Evolutionary conservation across 2,329 filamentous ascomycete species (phyloP), one percentile per base, ranked within the genome.

Genomic region (Didymella arachidicola): DNA sequence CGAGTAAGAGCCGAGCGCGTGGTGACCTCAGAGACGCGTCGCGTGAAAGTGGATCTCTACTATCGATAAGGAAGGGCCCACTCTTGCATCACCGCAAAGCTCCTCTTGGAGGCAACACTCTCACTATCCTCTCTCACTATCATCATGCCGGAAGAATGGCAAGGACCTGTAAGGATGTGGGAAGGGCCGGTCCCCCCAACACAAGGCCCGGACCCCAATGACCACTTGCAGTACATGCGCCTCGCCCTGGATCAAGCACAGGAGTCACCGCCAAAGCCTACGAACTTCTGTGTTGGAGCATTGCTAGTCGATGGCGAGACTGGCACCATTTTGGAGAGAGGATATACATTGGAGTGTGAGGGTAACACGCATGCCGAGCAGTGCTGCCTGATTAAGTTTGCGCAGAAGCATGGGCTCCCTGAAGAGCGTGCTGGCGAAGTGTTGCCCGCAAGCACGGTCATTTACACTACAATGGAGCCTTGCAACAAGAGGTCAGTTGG

Each of bases 361-460:
- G 95, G 94, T 41, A 99, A 99, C 79, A 98, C 95, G 0, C 95
- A 99, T 73, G 95, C 95, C 3, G 95, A 99, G 75, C 93, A 99
- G 79, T 94, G 90, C 77, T 96, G 92, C 72, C 84, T 99, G 56
- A 78, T 88, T 47, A 98, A 99, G 76, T 84, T 88, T 62, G 79
- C 79, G 12, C 46, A 68, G 47, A 60, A 56, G 38, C 73, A 77
- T 62, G 65, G 63, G 19, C 59, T 76, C 6, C 61, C 82, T 0
- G 87, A 90, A 64, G 84, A 86, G 51, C 73, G 78, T 0, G 82
- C 92, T 4, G 78, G 77, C 14, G 71, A 79, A 18, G 77, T 82
- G 14, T 69, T 89, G 7, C 82, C 85, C 0, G 77, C 82, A 32
- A 78, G 85, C 0, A 79, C 85, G 1, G 83, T 86, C 4, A 83